Conservation (phyloP, 352 stramenopile genomes). For the Phytophthora megakarya region DNA sequence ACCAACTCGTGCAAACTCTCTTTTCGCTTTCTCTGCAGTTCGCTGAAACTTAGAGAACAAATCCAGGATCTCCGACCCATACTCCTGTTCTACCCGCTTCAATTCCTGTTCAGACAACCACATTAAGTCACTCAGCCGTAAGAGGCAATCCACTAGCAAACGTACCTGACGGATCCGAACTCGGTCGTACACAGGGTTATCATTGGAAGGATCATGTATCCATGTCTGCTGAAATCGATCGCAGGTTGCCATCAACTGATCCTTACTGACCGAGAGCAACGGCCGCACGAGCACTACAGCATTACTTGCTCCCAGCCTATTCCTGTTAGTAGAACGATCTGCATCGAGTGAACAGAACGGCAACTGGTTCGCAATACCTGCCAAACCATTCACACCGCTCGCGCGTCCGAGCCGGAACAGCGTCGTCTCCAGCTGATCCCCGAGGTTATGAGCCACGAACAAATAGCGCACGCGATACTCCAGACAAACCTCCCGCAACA, state of each 20-base stretch:
- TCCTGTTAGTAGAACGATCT: neutral
- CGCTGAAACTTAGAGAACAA: constrained; percentile 57
- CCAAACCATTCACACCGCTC: constrained; percentile 78
- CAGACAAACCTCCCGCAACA: constrained; percentile 57
- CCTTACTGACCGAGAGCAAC: constrained; percentile 64
- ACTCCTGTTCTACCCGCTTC: constrained; percentile 47
- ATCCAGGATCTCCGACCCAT: constrained; percentile 41
- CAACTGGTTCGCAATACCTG: constrained; percentile 55
- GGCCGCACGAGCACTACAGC: constrained; percentile 55
- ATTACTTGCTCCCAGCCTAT: constrained; percentile 5
- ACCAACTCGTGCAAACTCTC: constrained; percentile 53
- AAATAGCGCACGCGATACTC: constrained; percentile 63
- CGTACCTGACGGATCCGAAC: constrained; percentile 82
- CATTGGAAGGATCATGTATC: constrained; percentile 86
- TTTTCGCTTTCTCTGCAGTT: constrained; percentile 51
- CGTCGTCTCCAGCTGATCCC: constrained; percentile 82
- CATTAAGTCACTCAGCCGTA: neutral
- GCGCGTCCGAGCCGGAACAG: constrained; percentile 77
- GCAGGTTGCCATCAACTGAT: constrained; percentile 69
- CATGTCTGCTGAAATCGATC: constrained; percentile 70
- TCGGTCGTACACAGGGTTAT: constrained; percentile 76
- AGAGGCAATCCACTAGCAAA: constrained; percentile 3
- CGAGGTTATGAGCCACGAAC: constrained; percentile 81
- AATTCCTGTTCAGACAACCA: constrained; percentile 44
- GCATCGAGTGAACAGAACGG: constrained; percentile 30